Conservation (phyloP, 768 basidiomycete species). For the Naganishia friedmannii region DNA sequence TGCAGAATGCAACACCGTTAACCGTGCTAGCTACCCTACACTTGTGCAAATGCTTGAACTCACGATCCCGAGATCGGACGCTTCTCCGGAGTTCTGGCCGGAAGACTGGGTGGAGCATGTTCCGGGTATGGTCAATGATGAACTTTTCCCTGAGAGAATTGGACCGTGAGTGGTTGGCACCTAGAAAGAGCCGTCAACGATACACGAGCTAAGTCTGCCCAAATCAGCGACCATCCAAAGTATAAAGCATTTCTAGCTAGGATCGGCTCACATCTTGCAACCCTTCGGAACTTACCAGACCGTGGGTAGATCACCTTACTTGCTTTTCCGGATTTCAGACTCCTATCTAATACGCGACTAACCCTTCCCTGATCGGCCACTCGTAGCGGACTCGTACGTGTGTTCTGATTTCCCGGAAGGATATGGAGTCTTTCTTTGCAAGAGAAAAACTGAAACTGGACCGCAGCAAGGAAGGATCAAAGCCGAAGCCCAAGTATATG, state of each 20-base stretch:
- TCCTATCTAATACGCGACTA: neutral
- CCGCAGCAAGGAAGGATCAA: neutral
- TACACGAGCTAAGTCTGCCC: neutral
- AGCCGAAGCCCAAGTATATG: neutral
- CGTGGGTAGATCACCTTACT: neutral
- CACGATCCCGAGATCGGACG: neutral
- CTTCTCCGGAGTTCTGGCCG: conserved; percentile 8
- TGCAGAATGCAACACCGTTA: neutral
- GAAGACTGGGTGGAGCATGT: neutral
- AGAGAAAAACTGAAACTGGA: conserved; percentile 18
- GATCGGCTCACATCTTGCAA: neutral
- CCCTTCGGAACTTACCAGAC: neutral
- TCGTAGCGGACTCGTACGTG: conserved; percentile 1
- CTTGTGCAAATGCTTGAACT: neutral
- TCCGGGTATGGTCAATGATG: conserved; percentile 12
- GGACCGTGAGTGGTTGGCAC: conserved; percentile 21
- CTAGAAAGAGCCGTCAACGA: neutral
- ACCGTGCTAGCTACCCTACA: neutral
- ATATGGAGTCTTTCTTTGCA: conserved; percentile 8
- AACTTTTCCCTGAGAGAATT: conserved; percentile 5
- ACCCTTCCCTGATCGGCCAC: neutral
- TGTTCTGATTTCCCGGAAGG: conserved; percentile 6
- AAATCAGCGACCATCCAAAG: conserved; percentile 9
- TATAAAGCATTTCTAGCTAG: conserved; percentile 4
- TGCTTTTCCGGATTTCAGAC: neutral